Percentiles rank a stretch among this genome's conserved stretches.
These are phyloP conservation scores for Talaromyces verruculosus DNA, from an alignment of 2,329 filamentous ascomycete genomes.

Conservation along the genomic window DNA sequence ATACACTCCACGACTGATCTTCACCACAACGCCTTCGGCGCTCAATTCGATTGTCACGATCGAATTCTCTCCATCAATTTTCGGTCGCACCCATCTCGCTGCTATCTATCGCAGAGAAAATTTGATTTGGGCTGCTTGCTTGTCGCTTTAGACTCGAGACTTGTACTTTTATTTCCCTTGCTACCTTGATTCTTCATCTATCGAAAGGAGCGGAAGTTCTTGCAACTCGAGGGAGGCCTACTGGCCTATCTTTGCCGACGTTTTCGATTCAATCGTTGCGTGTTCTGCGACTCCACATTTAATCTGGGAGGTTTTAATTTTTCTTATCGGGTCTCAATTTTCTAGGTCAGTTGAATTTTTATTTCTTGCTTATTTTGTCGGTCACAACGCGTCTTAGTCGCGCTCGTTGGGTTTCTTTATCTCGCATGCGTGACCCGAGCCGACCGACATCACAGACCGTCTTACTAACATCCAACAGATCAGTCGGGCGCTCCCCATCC, in stretches of 20 bases:
- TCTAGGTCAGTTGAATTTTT: slow-evolving; percentile 2
- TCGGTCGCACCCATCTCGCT: slow-evolving; percentile 1
- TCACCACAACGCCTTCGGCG: slow-evolving; percentile 6
- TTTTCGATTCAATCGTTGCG: background rate
- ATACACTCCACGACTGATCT: background rate
- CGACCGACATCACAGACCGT: background rate
- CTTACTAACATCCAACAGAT: background rate
- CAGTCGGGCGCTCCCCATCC: slow-evolving; percentile 3
- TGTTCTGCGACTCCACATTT: slow-evolving; percentile 3
- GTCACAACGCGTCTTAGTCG: slow-evolving; percentile 1
- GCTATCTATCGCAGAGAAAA: slow-evolving; percentile 1
- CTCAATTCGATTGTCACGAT: slow-evolving; percentile 4
- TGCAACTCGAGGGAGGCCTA: slow-evolving; percentile 14
- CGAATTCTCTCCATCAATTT: background rate
- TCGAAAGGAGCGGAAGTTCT: slow-evolving; percentile 8
- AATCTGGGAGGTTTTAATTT: slow-evolving; percentile 15
- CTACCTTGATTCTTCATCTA: background rate
- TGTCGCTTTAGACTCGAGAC: background rate
- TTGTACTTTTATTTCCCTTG: background rate
- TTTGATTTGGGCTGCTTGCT: background rate
- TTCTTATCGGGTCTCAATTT: slow-evolving; percentile 2
- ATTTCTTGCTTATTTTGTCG: background rate
- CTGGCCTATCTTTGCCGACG: slow-evolving; percentile 16
- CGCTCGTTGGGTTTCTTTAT: background rate
- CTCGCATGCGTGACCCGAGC: background rate